phyloP scores from a whole-genome alignment of 2,329 filamentous ascomycete genomes.

The Byssoonygena ceratinophila region DNA sequence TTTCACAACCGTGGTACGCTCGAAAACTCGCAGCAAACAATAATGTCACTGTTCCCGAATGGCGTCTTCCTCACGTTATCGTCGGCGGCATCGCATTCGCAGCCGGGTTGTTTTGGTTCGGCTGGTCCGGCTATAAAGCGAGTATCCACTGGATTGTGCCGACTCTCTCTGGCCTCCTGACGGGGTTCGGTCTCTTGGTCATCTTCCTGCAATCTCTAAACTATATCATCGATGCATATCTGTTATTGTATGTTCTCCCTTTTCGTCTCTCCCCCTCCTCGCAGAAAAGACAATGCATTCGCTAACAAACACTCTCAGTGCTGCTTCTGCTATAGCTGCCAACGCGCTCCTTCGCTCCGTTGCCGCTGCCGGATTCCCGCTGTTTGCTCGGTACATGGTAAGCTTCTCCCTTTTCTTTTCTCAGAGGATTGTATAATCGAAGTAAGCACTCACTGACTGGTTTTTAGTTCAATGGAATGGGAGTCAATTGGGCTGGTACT shows the following conservation, averaged over 20 bases:
- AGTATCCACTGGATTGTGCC: slow-evolving; percentile 34
- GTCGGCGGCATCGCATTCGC: slow-evolving; percentile 38
- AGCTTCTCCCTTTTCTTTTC: neutral
- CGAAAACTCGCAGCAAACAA: slow-evolving; percentile 28
- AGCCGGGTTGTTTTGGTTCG: slow-evolving; percentile 36
- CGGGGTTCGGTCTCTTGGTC: slow-evolving; percentile 40
- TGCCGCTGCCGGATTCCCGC: slow-evolving; percentile 32
- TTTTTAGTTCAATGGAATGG: slow-evolving; percentile 24
- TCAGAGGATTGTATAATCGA: neutral
- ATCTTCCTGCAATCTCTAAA: slow-evolving; percentile 42
- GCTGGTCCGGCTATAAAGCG: slow-evolving; percentile 31
- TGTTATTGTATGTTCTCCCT: slow-evolving; percentile 22
- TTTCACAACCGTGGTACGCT: slow-evolving; percentile 32
- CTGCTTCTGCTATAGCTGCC: slow-evolving; percentile 42
- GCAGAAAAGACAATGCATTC: too few relatives aligned
- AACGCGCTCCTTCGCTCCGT: slow-evolving; percentile 41
- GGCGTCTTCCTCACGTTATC: slow-evolving; percentile 39
- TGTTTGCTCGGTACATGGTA: slow-evolving; percentile 28
- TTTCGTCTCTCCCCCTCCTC: too few relatives aligned
- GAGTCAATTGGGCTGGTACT: slow-evolving; percentile 26
- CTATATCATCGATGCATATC: slow-evolving; percentile 34
- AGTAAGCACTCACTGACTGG: neutral
- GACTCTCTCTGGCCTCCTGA: slow-evolving; percentile 34
- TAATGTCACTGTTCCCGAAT: slow-evolving; percentile 31
- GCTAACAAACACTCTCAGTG: slow-evolving; percentile 24